phyloP scores from a whole-genome alignment of 2,329 filamentous ascomycete species.

The Alternaria gaisen region DNA sequence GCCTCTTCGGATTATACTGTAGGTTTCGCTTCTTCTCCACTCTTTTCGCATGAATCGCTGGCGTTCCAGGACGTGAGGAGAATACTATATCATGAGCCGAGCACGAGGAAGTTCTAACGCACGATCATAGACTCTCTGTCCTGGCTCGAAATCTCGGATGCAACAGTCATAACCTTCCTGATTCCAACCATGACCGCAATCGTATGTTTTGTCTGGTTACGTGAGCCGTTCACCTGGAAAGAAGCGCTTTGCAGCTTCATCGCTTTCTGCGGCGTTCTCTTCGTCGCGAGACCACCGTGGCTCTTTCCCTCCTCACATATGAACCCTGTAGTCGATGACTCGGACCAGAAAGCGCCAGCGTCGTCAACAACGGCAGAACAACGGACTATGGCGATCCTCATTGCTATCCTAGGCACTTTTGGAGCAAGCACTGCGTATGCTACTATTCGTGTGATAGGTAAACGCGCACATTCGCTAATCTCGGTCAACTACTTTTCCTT shows the following conservation, averaged over 20 bases:
- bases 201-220: constrained; percentile 76
- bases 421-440: constrained; percentile 72
- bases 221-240: constrained; percentile 77
- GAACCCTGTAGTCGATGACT: constrained; percentile 44
- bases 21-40: constrained; percentile 8
- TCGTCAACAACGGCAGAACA: constrained; percentile 63
- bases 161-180: constrained; percentile 86
- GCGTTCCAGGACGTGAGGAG: background rate
- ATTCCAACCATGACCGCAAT: constrained; percentile 79
- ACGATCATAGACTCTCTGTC: constrained; percentile 64
- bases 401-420: constrained; percentile 77
- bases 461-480: constrained; percentile 78
- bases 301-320: constrained; percentile 54
- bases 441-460: constrained; percentile 79
- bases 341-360: constrained; percentile 22
- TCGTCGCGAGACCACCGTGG: constrained; percentile 76
- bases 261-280: constrained; percentile 77
- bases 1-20: constrained; percentile 43
- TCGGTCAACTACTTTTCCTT: constrained; percentile 82
- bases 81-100: background rate
- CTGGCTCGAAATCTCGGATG: constrained; percentile 83
- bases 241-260: constrained; percentile 78
- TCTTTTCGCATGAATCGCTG: background rate
- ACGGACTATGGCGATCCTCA: constrained; percentile 71
- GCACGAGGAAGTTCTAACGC: constrained; percentile 3